Conservation (phyloP, 2,329 filamentous ascomycete species). For the Colletotrichum truncatum region DNA sequence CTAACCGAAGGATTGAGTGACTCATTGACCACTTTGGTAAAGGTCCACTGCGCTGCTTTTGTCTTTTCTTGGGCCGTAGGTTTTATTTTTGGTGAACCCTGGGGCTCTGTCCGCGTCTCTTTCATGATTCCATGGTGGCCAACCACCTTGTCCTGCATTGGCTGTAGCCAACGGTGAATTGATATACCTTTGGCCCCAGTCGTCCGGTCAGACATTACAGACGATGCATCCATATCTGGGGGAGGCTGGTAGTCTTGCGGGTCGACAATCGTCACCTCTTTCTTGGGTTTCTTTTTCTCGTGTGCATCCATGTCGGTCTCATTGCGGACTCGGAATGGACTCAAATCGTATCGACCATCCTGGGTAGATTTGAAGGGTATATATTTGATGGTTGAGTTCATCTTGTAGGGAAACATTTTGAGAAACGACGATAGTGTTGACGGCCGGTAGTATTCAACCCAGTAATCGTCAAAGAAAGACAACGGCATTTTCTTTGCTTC, state of each 20-base stretch:
- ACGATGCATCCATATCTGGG: slow-evolving; percentile 39
- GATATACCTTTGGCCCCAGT: slow-evolving; percentile 52
- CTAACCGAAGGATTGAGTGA: slow-evolving; percentile 87
- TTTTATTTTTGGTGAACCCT: slow-evolving; percentile 54
- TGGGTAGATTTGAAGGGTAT: slow-evolving; percentile 79
- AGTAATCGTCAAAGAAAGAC: slow-evolving; percentile 87
- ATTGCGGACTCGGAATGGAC: slow-evolving; percentile 84
- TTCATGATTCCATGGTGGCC: slow-evolving; percentile 66
- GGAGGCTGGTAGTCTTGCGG: slow-evolving; percentile 53
- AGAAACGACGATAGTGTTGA: slow-evolving; percentile 86
- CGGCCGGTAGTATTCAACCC: slow-evolving; percentile 96
- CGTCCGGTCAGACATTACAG: slow-evolving; percentile 18
- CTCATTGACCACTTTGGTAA: slow-evolving; percentile 85
- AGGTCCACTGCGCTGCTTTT: slow-evolving; percentile 86
- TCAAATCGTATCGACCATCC: slow-evolving; percentile 82
- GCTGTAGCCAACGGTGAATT: slow-evolving; percentile 71
- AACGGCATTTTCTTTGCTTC: slow-evolving; percentile 55
- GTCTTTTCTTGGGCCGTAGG: slow-evolving; percentile 76
- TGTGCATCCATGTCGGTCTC: slow-evolving; percentile 66
- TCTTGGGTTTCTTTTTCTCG: slow-evolving; percentile 70
- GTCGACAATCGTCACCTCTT: slow-evolving; percentile 76
- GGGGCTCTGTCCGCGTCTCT: slow-evolving; percentile 43
- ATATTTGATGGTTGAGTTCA: slow-evolving; percentile 89
- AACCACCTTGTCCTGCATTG: slow-evolving; percentile 36
- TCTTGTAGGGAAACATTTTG: slow-evolving; percentile 92